phyloP scores from a whole-genome alignment of 2,329 filamentous ascomycete genomes.

The Elsinoe fawcettii region DNA sequence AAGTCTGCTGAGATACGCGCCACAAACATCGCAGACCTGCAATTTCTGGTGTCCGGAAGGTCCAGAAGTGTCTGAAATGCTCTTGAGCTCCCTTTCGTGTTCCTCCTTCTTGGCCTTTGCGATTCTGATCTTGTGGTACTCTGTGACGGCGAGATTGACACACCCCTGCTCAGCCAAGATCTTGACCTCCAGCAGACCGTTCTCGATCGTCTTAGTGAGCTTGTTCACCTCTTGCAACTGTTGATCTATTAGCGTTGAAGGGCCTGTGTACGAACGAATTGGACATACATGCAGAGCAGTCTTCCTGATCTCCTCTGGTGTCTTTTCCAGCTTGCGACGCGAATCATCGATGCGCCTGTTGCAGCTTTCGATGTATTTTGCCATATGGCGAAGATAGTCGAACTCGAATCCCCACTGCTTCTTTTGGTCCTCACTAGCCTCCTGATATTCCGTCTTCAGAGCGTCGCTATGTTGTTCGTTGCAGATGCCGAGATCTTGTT shows the following conservation, averaged over 20 bases:
- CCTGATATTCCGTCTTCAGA: slow-evolving; percentile 82
- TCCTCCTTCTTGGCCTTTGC: slow-evolving; percentile 75
- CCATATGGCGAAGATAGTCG: slow-evolving; percentile 92
- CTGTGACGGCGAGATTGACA: slow-evolving; percentile 74
- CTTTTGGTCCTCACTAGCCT: slow-evolving; percentile 61
- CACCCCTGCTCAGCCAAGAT: slow-evolving; percentile 74
- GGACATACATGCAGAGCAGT: slow-evolving; percentile 67
- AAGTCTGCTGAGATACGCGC: slow-evolving; percentile 81
- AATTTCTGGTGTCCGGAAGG: slow-evolving; percentile 95
- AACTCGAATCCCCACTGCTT: slow-evolving; percentile 84
- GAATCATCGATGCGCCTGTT: slow-evolving; percentile 87
- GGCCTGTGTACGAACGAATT: neutral
- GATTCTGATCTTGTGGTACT: slow-evolving; percentile 77
- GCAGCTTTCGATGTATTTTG: slow-evolving; percentile 95
- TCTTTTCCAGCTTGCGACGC: slow-evolving; percentile 89
- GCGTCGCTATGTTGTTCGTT: slow-evolving; percentile 81
- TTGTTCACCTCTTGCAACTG: slow-evolving; percentile 78
- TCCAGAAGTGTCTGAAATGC: slow-evolving; percentile 81
- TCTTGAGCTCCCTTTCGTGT: slow-evolving; percentile 79
- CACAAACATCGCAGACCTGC: slow-evolving; percentile 97
- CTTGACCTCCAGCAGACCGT: slow-evolving; percentile 76
- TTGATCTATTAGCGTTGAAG: neutral
- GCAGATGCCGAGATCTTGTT: slow-evolving; percentile 89
- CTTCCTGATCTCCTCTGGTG: slow-evolving; percentile 91
- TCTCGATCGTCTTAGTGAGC: slow-evolving; percentile 67